Conservation (phyloP, 345 rosid genomes). For the Diplotaxis tenuifolia region DNA sequence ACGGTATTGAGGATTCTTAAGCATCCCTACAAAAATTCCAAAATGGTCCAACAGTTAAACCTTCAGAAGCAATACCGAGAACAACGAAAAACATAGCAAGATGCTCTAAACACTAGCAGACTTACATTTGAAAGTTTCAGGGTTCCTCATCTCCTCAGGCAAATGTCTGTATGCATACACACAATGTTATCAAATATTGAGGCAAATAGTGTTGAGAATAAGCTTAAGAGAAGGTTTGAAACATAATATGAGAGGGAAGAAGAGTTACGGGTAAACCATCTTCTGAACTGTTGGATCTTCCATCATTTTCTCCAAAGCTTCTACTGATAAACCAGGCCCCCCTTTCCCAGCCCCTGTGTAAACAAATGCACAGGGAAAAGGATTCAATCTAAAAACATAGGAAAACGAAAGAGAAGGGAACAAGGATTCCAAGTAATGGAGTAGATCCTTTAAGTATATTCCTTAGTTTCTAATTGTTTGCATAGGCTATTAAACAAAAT, state of each 20-base stretch:
- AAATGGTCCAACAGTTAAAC: neutral
- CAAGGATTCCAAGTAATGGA: neutral
- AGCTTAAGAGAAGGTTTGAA: neutral
- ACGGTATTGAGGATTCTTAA: slow-evolving; percentile 86
- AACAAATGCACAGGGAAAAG: slow-evolving; percentile 16
- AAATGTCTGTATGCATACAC: slow-evolving; percentile 57
- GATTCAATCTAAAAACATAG: neutral
- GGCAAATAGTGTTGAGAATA: neutral
- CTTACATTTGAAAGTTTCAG: slow-evolving; percentile 87
- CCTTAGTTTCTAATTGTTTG: neutral
- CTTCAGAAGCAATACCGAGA: neutral
- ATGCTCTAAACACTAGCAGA: slow-evolving; percentile 10
- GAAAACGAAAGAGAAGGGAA: no score
- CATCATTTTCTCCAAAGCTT: slow-evolving; percentile 92
- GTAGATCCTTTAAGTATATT: neutral
- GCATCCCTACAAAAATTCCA: slow-evolving; percentile 67
- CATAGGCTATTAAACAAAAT: neutral
- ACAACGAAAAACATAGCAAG: neutral
- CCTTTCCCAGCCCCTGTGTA: slow-evolving; percentile 45
- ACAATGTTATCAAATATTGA: slow-evolving; percentile 18
- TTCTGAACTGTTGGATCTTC: slow-evolving; percentile 95
- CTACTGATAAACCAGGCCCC: slow-evolving; percentile 64
- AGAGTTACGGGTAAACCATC: slow-evolving; percentile 90
- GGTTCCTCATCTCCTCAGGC: slow-evolving; percentile 98
- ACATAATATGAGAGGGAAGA: slow-evolving; percentile 4